Base-by-base conservation (phyloP, 2,329 filamentous ascomycete genomes). In the Biscogniauxia mediterranea region DNA sequence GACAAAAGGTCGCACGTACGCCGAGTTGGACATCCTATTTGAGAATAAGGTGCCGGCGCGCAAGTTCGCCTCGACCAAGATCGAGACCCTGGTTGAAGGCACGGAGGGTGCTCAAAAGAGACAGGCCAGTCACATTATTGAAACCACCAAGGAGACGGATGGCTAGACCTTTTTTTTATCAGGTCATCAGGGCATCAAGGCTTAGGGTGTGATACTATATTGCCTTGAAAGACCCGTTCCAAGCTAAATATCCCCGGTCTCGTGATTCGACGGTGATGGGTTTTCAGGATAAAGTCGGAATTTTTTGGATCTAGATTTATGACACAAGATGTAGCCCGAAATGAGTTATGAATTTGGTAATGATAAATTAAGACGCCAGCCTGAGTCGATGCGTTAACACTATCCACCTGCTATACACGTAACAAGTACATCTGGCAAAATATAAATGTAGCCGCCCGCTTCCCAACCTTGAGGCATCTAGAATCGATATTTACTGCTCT, bases 11-110 rank as follows among this genome's bases (percentile, higher is more conserved):
- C 75, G 78, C 54, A 79, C 78, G 0, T 77, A 80, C 55, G 79
- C 79, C 52, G 80, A 83, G 71, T 76, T 83, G n/a, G 80, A 82
- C 58, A 72, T 77, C 8, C 66, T 83, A 61, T 83, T 83, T 66
- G 74, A 79, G 56, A 71, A 72, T 38, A 72, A 68, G 50, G 68
- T 75, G 4, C 67, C 73, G 5, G 74, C 76, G n/a, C 71, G 75
- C 28, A 75, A 76, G 26, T 78, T 74, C 52, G 71, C 70, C 17
- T 66, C 67, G 8, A 72, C 70, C 5, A 69, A 70, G 64, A 67
- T 72, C 54, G 69, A 71, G 54, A 73, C 70, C 2, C 58, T 73
- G 52, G 55, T 70, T 21, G 63, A 64, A 0, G 71, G 71, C 1
- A 72, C 71, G 2, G 69, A 73, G 55, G 63, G 59, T 2, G 70